Evolutionary conservation across 2,329 filamentous ascomycete species (phyloP).

Genomic region (Huntiella moniliformis): DNA sequence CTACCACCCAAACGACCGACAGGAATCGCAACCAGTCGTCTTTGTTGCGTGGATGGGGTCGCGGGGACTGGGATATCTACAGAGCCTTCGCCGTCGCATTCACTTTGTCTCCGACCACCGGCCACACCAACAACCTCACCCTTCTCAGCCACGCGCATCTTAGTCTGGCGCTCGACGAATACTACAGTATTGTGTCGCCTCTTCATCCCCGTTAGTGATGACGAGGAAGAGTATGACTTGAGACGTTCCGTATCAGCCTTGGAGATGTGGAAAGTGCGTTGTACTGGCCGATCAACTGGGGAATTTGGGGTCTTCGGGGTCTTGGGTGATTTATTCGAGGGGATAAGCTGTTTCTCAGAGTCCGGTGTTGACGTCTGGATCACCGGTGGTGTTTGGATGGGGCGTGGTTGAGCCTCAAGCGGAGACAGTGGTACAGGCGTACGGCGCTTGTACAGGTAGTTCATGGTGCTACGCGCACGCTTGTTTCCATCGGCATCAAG

Average conservation of each 20-base stretch:
- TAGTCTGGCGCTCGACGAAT: conserved; percentile 35
- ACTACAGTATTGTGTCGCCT: conserved; percentile 21
- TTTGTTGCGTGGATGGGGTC: conserved; percentile 9
- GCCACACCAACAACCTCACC: not conserved
- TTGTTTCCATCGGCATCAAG: conserved; percentile 33
- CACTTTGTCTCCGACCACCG: not conserved
- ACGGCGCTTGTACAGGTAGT: conserved; percentile 38
- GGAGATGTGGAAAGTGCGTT: conserved; percentile 11
- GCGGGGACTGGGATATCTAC: conserved; percentile 10
- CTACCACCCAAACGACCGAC: conserved; percentile 19
- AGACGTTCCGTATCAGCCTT: conserved; percentile 9
- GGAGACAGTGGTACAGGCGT: conserved; percentile 18
- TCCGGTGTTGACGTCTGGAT: conserved; percentile 30
- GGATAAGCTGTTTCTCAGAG: conserved; percentile 4
- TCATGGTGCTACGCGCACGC: conserved; percentile 30
- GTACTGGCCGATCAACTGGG: not conserved
- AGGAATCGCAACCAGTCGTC: conserved; percentile 8
- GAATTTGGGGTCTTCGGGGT: conserved; percentile 7
- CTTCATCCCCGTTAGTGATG: conserved; percentile 6
- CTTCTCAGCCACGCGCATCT: conserved; percentile 14
- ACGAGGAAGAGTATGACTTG: conserved; percentile 5
- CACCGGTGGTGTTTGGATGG: conserved; percentile 19
- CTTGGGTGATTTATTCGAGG: not conserved
- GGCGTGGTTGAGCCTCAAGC: conserved; percentile 11
- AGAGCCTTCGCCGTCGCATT: not conserved